Percentiles rank a stretch among this genome's conserved stretches.
phyloP scores from a whole-genome alignment of 2,329 filamentous ascomycete species.

The Exutisphaerella laricina region DNA sequence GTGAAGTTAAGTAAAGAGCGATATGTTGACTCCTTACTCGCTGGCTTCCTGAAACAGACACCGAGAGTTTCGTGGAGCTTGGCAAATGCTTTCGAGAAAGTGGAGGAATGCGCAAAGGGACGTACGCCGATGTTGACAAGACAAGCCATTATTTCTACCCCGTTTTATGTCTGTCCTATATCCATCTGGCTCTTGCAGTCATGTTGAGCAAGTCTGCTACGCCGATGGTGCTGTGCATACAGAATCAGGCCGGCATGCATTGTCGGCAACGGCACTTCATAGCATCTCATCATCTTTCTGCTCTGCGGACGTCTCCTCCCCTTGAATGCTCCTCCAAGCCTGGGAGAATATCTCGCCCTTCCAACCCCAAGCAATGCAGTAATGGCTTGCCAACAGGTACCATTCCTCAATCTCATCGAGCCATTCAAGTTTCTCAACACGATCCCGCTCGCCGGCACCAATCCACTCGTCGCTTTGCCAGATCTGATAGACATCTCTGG shows the following conservation, averaged over 20 bases:
- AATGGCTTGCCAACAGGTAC: constrained; percentile 79
- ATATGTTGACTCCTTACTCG: no score
- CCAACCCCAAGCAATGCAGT: constrained; percentile 86
- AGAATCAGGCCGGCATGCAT: neutral
- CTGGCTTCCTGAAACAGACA: no score
- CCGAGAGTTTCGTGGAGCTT: no score
- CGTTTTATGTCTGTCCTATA: no score
- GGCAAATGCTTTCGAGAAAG: no score
- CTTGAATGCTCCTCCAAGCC: constrained; percentile 24
- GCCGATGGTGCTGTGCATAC: neutral
- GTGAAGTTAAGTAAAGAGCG: no score
- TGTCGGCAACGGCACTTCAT: neutral
- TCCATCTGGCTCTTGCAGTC: no score
- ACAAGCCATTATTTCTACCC: no score
- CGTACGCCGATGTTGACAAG: no score
- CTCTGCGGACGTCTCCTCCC: constrained; percentile 17
- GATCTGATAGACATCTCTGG: constrained; percentile 60
- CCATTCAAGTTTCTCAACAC: constrained; percentile 75
- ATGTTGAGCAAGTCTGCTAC: no score
- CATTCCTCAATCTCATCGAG: constrained; percentile 96
- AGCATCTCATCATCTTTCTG: constrained; percentile 18
- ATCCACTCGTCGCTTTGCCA: constrained; percentile 68
- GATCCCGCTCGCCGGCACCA: constrained; percentile 61
- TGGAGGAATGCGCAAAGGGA: no score
- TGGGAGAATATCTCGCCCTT: constrained; percentile 39